phyloP scores from a whole-genome alignment of 2,329 filamentous ascomycete species.

The Fusarium sp. region DNA sequence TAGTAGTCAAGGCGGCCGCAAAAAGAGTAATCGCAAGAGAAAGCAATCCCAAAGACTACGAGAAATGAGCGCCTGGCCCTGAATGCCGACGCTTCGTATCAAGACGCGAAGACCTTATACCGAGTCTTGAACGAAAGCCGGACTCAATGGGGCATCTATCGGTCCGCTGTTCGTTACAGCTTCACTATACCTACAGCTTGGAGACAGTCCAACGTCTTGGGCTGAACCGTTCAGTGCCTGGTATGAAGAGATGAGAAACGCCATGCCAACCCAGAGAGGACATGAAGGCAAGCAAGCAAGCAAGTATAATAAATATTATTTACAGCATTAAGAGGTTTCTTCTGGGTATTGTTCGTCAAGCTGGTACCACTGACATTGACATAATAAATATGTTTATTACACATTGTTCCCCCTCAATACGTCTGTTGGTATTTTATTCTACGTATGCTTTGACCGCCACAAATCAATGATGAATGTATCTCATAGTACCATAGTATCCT shows the following conservation, averaged over 20 bases:
- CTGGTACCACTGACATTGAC: too few relatives aligned
- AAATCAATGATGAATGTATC: too few relatives aligned
- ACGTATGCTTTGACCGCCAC: too few relatives aligned
- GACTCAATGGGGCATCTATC: background rate
- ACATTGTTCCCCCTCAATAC: too few relatives aligned
- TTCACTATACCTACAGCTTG: background rate
- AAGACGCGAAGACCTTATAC: background rate
- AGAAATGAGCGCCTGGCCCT: background rate
- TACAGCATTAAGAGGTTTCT: too few relatives aligned
- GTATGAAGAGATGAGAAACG: background rate
- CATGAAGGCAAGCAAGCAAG: background rate
- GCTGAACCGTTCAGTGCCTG: background rate
- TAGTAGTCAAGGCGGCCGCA: constrained; percentile 3
- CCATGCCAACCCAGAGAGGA: background rate
- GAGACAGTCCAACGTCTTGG: background rate
- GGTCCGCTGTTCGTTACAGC: background rate
- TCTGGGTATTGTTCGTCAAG: too few relatives aligned
- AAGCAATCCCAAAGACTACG: constrained; percentile 1
- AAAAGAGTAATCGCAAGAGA: constrained; percentile 4
- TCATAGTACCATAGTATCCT: too few relatives aligned
- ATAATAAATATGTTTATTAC: too few relatives aligned
- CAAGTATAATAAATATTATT: too few relatives aligned
- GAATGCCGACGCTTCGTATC: background rate
- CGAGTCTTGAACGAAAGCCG: background rate
- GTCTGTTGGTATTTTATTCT: too few relatives aligned